A percentile compares a stretch with the other conserved stretches of the same genome.
Conservation (phyloP, 306 rosid species). For the Phaseolus lunatus region DNA sequence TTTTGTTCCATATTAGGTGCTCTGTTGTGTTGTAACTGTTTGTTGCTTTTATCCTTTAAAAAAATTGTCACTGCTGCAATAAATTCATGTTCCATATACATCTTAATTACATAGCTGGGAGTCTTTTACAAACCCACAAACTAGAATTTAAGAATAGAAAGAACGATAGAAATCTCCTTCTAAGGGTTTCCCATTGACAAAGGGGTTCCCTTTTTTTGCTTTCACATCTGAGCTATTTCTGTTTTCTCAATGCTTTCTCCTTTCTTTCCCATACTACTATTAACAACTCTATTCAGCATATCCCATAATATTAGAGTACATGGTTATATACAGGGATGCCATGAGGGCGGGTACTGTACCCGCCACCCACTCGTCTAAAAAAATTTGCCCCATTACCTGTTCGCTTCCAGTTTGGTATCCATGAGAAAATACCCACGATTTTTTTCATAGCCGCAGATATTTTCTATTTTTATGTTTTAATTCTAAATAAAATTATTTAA, state of each 20-base stretch:
- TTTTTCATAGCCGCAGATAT: too few species aligned
- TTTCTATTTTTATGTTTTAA: too few species aligned
- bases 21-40: neutral
- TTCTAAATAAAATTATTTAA: too few species aligned
- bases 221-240: neutral
- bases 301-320: too few species aligned
- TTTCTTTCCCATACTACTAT: neutral
- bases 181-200: neutral
- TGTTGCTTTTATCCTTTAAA: neutral
- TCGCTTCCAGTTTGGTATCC: too few species aligned
- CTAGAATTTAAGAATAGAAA: neutral
- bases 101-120: constrained; percentile 9
- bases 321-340: too few species aligned
- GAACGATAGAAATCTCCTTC: neutral
- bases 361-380: too few species aligned
- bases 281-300: neutral
- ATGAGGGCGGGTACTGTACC: too few species aligned
- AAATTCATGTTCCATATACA: constrained; percentile 21
- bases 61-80: constrained; percentile 5
- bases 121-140: neutral
- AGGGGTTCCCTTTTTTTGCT: neutral
- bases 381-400: too few species aligned
- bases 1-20: neutral
- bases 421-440: too few species aligned
- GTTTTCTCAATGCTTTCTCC: neutral